A percentile compares a stretch with the other conserved stretches of the same genome.
Conservation (phyloP, 2,329 filamentous ascomycete species). For the Aaosphaeria arxii region DNA sequence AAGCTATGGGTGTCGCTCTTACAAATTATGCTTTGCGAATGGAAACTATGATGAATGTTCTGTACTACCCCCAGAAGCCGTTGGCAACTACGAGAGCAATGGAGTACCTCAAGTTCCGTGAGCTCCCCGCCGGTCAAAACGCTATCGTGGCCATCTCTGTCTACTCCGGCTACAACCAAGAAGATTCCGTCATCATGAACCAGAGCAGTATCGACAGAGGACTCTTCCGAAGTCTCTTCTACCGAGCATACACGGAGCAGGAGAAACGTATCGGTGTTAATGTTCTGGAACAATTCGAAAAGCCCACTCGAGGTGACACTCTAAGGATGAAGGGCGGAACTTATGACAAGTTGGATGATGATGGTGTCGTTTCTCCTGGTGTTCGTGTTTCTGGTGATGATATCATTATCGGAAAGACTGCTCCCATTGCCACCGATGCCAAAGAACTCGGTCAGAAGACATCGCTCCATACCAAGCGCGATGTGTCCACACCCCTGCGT, state of each 20-base stretch:
- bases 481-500: conserved; percentile 90
- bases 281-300: conserved; percentile 91
- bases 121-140: conserved; percentile 94
- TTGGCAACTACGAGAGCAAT: conserved; percentile 94
- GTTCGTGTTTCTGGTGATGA: conserved; percentile 95
- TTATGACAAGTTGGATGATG: conserved; percentile 95
- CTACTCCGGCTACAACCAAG: conserved; percentile 98
- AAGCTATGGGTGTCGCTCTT: conserved; percentile 98
- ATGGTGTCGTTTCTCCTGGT: conserved; percentile 91
- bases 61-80: conserved; percentile 98
- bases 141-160: conserved; percentile 96
- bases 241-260: conserved; percentile 93
- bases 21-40: conserved; percentile 96
- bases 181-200: conserved; percentile 99
- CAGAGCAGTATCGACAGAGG: conserved; percentile 98
- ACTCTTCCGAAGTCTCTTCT: conserved; percentile 95
- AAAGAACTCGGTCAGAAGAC: conserved; percentile 93
- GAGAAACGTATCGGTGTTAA: conserved; percentile 96
- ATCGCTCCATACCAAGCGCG: conserved; percentile 85
- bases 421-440: conserved; percentile 86
- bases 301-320: conserved; percentile 84
- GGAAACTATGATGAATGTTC: conserved; percentile 99
- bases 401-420: conserved; percentile 98
- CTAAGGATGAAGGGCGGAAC: conserved; percentile 91
- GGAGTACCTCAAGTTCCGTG: conserved; percentile 98